Evolutionary conservation across 2,329 filamentous ascomycete genomes (phyloP), one percentile per base, ranked within the genome.

Genomic region (Coniochaeta sp.): DNA sequence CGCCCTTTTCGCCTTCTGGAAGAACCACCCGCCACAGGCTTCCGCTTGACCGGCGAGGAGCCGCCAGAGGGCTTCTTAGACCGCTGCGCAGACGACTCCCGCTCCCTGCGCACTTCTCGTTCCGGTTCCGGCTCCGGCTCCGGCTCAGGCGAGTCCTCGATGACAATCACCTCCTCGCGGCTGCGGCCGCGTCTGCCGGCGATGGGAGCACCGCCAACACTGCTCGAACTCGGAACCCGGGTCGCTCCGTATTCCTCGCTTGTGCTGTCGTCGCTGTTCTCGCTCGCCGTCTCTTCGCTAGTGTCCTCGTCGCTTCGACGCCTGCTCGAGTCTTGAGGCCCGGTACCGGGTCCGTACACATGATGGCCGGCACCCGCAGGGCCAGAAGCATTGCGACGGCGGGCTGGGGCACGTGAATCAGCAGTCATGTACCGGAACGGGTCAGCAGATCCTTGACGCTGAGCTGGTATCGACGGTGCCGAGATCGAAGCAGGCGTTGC

Each of bases 391-490:
- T 74, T 72, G 58, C 75, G 73, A 64, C 74, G 73, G 54, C 73
- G 69, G 16, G 70, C 64, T 55, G 75, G 65, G 58, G 69, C 70
- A 34, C 74, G 76, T 38, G 79, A 68, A 14, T 77, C 79, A 24
- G 71, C 73, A 4, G 77, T 79, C 70, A 83, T 80, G 67, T 79
- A 85, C 62, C 77, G 75, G 61, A 85, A 84, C 4, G 82, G 81
- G 61, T 85, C 78, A 40, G 62, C 59, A 22, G 68, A 67, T 14
- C 64, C 70, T 30, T 66, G 66, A 36, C 67, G 68, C 22, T 70
- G 68, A 22, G 68, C 68, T 17, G 69, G 66, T 14, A 56, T 56
- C 2, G 70, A 68, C n/a, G 70, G 63, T 7, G 67, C 66, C 34
- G 69, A 69, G 4, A 68, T 67, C 3, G 67, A 65, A 34, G 66